Evolutionary conservation across 2,329 filamentous ascomycete genomes (phyloP), one percentile per base, ranked within the genome.

Genomic region (Grosmannia serpens): DNA sequence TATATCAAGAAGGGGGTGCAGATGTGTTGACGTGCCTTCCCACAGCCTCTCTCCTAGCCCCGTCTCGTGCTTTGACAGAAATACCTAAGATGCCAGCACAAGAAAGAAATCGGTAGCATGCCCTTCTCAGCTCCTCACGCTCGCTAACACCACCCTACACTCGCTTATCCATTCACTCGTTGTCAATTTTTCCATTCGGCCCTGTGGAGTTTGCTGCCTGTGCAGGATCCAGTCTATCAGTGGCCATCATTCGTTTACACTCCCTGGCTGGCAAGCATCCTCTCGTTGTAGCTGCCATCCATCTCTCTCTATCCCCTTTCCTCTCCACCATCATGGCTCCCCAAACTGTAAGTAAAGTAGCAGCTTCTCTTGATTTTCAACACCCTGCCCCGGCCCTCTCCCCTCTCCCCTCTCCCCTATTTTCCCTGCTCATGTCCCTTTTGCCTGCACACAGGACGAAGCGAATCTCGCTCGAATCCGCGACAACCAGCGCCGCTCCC

Each of bases 401-500:
- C 20, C 8, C 3, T 44, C 8, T 8, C 1, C 20, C 6, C 24
- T 3, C 4, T 44, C 2, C 27, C 17, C 17, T 20, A 53, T 50
- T n/a, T 22, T 46, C 26, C 26, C 17, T 47, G 29, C 44, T 31
- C 17, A 11, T 41, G 17, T 29, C 47, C 22, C 29, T 27, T 44
- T 27, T 53, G 22, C 8, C 17, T 31, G 13, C n/a, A 24, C 22
- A 15, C 31, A 63, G 63, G 63, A 64, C 55, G 60, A 64, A 50
- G 63, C 63, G 13, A 64, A 63, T 31, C 62, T 64, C 64, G 78
- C 81, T 53, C 84, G 87, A 59, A 85, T 90, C 64, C 81, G 87
- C 63, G 85, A 91, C 65, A 91, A 91, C 66, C 88, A 91, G 68
- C 79, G 87, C 58, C 83, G 87, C 62, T 89, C 85, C n/a, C 83